phyloP scores from a whole-genome alignment of 2,329 filamentous ascomycete species.

The Escovopsis sp. region DNA sequence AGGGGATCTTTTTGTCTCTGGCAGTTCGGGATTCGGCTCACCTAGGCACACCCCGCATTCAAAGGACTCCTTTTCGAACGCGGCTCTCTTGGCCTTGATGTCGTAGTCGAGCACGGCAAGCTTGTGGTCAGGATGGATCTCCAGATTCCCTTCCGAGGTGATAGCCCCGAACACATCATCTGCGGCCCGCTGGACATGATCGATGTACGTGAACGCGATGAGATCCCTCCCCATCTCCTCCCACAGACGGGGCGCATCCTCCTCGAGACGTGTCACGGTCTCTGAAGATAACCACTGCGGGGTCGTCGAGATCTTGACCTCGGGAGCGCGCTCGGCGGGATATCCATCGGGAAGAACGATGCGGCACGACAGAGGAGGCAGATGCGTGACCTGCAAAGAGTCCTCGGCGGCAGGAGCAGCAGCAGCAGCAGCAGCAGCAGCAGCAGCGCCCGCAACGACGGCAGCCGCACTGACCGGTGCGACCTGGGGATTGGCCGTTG shows the following conservation, averaged over 20 bases:
- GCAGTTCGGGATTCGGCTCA: conserved; percentile 17
- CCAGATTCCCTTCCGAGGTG: conserved; percentile 30
- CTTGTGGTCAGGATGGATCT: conserved; percentile 44
- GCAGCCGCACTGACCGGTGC: background rate
- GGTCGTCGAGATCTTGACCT: conserved; percentile 33
- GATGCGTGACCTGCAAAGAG: conserved; percentile 37
- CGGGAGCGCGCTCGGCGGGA: conserved; percentile 36
- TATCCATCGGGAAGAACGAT: conserved; percentile 44
- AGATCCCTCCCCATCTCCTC: conserved; percentile 45
- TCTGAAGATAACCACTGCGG: conserved; percentile 41
- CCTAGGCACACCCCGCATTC: conserved; percentile 73
- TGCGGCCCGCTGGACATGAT: conserved; percentile 43
- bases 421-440: background rate
- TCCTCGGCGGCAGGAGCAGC: conserved; percentile 16
- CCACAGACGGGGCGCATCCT: conserved; percentile 40
- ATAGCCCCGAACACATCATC: conserved; percentile 47
- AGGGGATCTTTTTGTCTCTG: background rate
- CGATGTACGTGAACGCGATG: conserved; percentile 48
- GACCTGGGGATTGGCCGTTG: conserved; percentile 7
- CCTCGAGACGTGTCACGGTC: conserved; percentile 34
- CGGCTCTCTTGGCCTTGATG: conserved; percentile 53
- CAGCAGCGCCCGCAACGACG: background rate
- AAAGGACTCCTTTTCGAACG: conserved; percentile 74
- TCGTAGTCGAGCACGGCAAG: conserved; percentile 67
- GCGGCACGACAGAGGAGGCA: conserved; percentile 41